Base-by-base conservation (phyloP, 1,139 yeast species). In the Geotrichum macrosporum region DNA sequence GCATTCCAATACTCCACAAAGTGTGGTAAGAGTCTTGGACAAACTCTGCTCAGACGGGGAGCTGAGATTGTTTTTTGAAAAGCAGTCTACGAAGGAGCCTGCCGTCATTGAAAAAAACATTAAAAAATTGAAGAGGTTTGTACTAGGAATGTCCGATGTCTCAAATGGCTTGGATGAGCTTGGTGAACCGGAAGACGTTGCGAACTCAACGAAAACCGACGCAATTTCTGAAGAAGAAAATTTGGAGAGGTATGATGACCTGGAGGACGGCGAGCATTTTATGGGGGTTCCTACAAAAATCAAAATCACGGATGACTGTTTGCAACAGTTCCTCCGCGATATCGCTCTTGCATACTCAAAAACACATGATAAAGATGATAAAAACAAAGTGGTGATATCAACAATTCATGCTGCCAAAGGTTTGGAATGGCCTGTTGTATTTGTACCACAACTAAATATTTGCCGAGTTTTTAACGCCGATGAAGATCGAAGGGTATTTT, bases 381-480 rank as follows among this genome's bases (percentile, higher is more conserved):
- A 22, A 37, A 35, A 34, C n/a, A 35, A 44, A 13, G 52, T 49
- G 10, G 30, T 36, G 3, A n/a, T 75, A 0, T 78, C 85, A 0
- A 88, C 96, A 0, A 81, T 87, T n/a, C 96, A 88, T 64, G 86
- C 86, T 0, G 78, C 95, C 1, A 87, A 88, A 59, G 96, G 96
- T 13, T 69, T 84, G 2, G 95, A 87, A 62, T 88, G 95, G 95
- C 86, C 92, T 0, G 75, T 81, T 9, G 95, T 87, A 0, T 83
- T 87, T 61, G 76, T 86, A 8, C 89, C 94, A 0, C 84, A 0
- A 66, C 84, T 22, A 70, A 77, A 13, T 85, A 82, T 42, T 79
- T 80, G 1, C 60, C 72, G 5, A 65, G 81, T n/a, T 88, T 87
- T 1, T 21, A 38, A 51, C 13, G 33, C 38, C 6, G 39, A 45